Percentiles rank a stretch among this genome's conserved stretches.
These are phyloP conservation scores for Phalaenopsis aphrodite DNA, from an alignment of 106 monocot genomes.

Conservation along the genomic window DNA sequence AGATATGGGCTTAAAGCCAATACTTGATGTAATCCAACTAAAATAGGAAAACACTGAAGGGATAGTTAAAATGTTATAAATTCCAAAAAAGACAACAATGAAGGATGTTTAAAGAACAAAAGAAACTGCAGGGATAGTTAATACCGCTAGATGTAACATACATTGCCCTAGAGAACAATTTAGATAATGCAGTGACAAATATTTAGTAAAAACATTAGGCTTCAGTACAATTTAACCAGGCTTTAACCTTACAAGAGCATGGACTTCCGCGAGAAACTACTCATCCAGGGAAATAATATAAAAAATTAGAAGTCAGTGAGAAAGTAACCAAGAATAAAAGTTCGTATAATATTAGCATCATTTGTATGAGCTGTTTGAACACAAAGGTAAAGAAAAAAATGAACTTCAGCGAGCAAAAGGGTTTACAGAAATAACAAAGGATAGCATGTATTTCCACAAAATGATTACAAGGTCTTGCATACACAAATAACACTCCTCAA, in stretches of 20 bases:
- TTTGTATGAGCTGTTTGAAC: background rate
- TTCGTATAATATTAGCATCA: background rate
- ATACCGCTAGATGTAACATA: background rate
- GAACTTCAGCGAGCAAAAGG: background rate
- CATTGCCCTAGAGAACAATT: background rate
- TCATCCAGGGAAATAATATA: background rate
- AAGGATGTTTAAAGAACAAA: background rate
- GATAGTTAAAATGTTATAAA: no score
- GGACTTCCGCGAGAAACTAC: background rate
- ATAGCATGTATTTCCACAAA: background rate
- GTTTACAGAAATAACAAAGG: background rate
- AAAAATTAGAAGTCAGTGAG: background rate
- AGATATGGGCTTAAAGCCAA: no score
- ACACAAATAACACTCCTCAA: background rate
- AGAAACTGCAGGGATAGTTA: background rate
- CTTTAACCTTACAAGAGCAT: background rate
- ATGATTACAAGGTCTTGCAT: background rate
- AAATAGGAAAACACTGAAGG: no score
- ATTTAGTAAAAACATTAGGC: background rate
- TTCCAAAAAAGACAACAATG: background rate
- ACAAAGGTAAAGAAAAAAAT: background rate
- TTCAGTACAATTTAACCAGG: background rate
- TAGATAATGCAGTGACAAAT: background rate
- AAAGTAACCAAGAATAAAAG: background rate
- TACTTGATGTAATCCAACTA: no score